Evolutionary conservation across 495 filamentous ascomycete genomes (phyloP).

Genomic region (Amphirosellinia nigrospora): DNA sequence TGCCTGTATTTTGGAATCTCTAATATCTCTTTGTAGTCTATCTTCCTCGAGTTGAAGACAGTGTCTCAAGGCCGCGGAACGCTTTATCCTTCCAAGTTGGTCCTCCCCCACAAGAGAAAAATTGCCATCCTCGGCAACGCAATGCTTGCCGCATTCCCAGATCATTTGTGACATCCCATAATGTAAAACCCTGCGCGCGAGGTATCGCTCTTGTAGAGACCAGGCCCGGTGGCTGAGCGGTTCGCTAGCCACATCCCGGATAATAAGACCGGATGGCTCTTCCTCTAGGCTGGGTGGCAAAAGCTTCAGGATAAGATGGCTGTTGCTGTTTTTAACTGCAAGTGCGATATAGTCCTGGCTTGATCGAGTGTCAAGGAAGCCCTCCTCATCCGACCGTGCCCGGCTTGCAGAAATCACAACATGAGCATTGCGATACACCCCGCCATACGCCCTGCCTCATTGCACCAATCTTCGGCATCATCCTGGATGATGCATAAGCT

Average conservation of each 20-base stretch:
- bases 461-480: conserved; percentile 45
- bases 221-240: conserved; percentile 43
- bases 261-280: background rate
- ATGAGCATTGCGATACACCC: conserved; percentile 47
- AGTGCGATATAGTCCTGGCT: background rate
- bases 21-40: background rate
- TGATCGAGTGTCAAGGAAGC: conserved; percentile 29
- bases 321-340: background rate
- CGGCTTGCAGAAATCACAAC: conserved; percentile 34
- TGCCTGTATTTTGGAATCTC: conserved; percentile 8
- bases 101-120: conserved; percentile 4
- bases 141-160: conserved; percentile 40
- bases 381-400: conserved; percentile 21
- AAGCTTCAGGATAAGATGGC: conserved; percentile 22
- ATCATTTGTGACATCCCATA: conserved; percentile 35
- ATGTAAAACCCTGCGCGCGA: conserved; percentile 36
- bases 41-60: conserved; percentile 16
- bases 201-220: conserved; percentile 45
- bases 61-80: conserved; percentile 21
- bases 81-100: conserved; percentile 25
- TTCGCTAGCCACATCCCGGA: conserved; percentile 18
- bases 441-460: conserved; percentile 47
- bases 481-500: conserved; percentile 54
- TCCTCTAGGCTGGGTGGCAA: conserved; percentile 14
- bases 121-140: conserved; percentile 33